Evolutionary conservation across 805 yeast genomes (phyloP), one percentile per base, ranked within the genome.

Genomic region (Grigorovia yakushimaensis): DNA sequence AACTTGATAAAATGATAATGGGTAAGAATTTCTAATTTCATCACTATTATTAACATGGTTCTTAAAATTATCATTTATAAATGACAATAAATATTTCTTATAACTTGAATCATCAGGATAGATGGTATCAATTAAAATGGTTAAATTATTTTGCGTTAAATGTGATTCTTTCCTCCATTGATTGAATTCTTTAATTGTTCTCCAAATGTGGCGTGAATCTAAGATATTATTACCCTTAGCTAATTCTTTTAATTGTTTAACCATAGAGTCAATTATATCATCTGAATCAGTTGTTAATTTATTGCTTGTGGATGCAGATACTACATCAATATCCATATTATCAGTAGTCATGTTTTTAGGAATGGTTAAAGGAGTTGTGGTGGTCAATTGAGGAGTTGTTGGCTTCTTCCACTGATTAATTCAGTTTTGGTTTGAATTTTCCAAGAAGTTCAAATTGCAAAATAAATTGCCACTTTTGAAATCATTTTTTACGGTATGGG

Each of bases 141-240:
- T 66, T 49, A 93, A 70, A 10, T 78, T 72, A 13, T 71, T 74
- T 11, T 72, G 72, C 47, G 73, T 75, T 51, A 89, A 68, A 42
- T 41, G 39, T 3, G 24, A 24, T 38, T 76, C 72, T 48, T 81
- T 76, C 68, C 97, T 79, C 52, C 91, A 71, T 1, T 79, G 71
- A 7, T 89, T 85, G 57, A 89, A 72, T 52, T 87, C 94, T 52
- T 96, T 81, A 53, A 93, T 76, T 20, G 87, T 89, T 60, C 84
- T 85, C 65, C 91, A 76, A 42, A 93, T 79, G 67, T 84, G 86
- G 54, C 97, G 78, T 54, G 95, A 86, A 66, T 93, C 98, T 62
- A 81, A 79, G 47, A 79, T 79, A 42, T 77, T 64, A 10, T 82
- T 82, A 3, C 89, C 82, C 65, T 82, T 82, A 15, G 67, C 52